These are phyloP conservation scores for Claviceps digitariae DNA, from an alignment of 2,329 filamentous ascomycete species.

Conservation along the genomic window DNA sequence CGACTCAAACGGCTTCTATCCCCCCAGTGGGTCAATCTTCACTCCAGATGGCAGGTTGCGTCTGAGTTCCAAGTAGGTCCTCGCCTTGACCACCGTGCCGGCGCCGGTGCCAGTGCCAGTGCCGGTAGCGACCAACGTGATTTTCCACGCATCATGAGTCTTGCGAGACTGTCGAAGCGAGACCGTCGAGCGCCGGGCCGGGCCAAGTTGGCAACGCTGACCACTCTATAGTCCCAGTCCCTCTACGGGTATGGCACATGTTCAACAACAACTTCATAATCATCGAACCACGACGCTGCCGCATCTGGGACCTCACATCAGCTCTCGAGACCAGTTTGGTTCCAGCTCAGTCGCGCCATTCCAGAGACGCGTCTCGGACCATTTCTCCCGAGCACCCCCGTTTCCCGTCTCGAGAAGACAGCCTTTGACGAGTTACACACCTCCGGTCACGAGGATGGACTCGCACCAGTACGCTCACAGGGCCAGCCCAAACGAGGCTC, in stretches of 20 bases:
- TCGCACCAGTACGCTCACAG: conserved; percentile 23
- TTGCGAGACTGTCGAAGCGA: background rate
- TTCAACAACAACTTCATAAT: conserved; percentile 24
- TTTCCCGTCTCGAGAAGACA: conserved; percentile 35
- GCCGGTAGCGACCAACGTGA: background rate
- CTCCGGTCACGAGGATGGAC: conserved; percentile 37
- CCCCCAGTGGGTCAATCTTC: conserved; percentile 28
- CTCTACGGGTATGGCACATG: conserved; percentile 44
- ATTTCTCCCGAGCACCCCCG: conserved; percentile 37
- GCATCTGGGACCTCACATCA: conserved; percentile 34
- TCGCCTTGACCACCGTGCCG: conserved; percentile 10
- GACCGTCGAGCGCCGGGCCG: background rate
- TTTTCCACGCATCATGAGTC: background rate
- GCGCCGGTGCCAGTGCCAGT: too few species aligned
- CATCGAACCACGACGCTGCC: conserved; percentile 35
- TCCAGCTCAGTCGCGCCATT: conserved; percentile 36
- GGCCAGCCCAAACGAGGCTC: conserved; percentile 26
- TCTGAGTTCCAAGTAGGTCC: conserved; percentile 40
- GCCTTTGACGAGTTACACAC: conserved; percentile 30
- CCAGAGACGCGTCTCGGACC: conserved; percentile 31
- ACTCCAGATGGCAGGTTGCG: conserved; percentile 40
- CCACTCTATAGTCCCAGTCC: conserved; percentile 28
- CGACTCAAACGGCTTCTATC: conserved; percentile 37
- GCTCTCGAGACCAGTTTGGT: conserved; percentile 38
- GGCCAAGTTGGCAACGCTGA: conserved; percentile 8